A percentile compares a stretch with the other conserved stretches of the same genome.
Conservation (phyloP, 345 rosid genomes). For the Citropsis articulata region DNA sequence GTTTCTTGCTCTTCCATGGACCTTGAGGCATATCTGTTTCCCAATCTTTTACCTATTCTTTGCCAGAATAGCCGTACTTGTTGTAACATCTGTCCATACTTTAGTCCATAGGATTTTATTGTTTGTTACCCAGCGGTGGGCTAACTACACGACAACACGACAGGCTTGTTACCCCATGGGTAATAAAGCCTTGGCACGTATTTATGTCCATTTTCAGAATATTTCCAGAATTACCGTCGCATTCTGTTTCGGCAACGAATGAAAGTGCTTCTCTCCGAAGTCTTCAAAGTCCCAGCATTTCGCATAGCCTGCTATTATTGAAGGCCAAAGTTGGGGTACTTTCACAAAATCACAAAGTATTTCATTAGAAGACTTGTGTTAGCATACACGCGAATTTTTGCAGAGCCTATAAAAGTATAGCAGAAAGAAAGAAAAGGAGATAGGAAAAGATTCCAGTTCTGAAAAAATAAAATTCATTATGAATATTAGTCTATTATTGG, state of each 20-base stretch:
- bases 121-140: too few species aligned
- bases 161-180: too few species aligned
- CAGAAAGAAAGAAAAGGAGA: background rate
- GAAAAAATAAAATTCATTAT: background rate
- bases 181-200: too few species aligned
- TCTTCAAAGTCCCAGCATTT: constrained; percentile 41
- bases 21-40: too few species aligned
- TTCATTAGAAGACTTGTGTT: too few species aligned
- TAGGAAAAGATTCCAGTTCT: constrained; percentile 9
- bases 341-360: background rate
- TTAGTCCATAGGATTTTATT: too few species aligned
- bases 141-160: too few species aligned
- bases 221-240: background rate
- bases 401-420: background rate
- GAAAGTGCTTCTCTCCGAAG: background rate
- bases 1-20: too few species aligned
- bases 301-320: constrained; percentile 61
- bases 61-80: too few species aligned
- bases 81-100: too few species aligned
- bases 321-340: constrained; percentile 38
- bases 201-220: background rate
- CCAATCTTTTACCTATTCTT: too few species aligned
- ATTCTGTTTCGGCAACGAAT: background rate
- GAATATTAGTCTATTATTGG: background rate
- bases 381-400: too few species aligned